A percentile compares a stretch with the other conserved stretches of the same genome.
Conservation (phyloP, 129 eudicot genomes). For the Centella asiatica region DNA sequence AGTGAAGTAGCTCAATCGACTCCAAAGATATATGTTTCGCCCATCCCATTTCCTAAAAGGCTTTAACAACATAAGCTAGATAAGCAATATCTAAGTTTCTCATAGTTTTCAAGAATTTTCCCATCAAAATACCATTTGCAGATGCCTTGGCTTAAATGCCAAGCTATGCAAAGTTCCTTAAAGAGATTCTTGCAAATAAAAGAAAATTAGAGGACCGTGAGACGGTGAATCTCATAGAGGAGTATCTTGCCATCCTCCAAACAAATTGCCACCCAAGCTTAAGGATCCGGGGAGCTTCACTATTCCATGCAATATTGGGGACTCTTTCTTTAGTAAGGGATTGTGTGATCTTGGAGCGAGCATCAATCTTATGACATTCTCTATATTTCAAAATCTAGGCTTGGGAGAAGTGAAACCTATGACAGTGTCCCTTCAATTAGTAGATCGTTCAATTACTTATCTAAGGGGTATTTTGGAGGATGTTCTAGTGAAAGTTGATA, state of each 20-base stretch:
- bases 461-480: neutral
- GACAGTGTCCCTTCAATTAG: neutral
- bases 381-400: neutral
- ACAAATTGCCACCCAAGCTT: neutral
- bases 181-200: constrained; percentile 3
- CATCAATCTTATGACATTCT: neutral
- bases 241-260: neutral
- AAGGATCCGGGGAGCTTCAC: neutral
- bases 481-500: neutral
- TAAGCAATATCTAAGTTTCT: constrained; percentile 1
- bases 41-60: neutral
- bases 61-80: neutral
- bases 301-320: neutral
- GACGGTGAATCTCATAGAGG: neutral
- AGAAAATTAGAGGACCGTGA: neutral
- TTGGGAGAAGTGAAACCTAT: neutral
- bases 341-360: neutral
- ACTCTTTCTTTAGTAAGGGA: neutral
- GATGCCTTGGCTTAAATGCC: constrained; percentile 8
- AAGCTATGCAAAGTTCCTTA: neutral
- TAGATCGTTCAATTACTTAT: neutral
- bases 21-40: neutral
- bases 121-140: constrained; percentile 5
- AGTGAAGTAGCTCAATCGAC: no score
- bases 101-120: neutral